Conservation (phyloP, 495 filamentous ascomycete species). For the Saxispiralis lemnorum region DNA sequence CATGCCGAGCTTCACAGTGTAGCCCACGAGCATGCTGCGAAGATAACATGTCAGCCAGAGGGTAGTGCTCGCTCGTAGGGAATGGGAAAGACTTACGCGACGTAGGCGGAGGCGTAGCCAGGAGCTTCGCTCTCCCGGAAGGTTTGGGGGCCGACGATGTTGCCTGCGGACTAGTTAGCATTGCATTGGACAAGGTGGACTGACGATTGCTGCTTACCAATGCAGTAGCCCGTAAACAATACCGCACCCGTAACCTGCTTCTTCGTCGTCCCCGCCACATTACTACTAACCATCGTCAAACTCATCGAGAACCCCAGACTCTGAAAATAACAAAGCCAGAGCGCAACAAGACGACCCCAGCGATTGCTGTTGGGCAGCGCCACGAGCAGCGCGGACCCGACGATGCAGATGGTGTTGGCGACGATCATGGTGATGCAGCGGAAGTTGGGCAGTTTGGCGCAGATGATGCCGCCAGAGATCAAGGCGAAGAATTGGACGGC, state of each 20-base stretch:
- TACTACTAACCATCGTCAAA: constrained; percentile 23
- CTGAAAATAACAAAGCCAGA: constrained; percentile 26
- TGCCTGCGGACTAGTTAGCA: neutral
- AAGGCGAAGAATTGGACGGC: constrained; percentile 23
- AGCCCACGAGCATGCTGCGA: constrained; percentile 33
- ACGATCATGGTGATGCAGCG: constrained; percentile 27
- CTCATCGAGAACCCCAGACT: constrained; percentile 29
- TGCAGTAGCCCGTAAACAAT: constrained; percentile 35
- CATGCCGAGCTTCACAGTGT: constrained; percentile 32
- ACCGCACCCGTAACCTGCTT: constrained; percentile 36
- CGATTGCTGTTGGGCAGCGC: constrained; percentile 29
- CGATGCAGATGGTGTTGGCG: constrained; percentile 27
- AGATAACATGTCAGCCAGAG: neutral
- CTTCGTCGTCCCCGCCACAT: constrained; percentile 40
- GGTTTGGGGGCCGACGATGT: constrained; percentile 14
- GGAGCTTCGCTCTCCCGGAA: constrained; percentile 36
- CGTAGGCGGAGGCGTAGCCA: constrained; percentile 36
- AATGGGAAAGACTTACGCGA: constrained; percentile 23
- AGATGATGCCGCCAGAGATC: constrained; percentile 18
- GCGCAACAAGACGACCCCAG: constrained; percentile 36
- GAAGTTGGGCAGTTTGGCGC: constrained; percentile 25
- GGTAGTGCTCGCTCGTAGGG: neutral
- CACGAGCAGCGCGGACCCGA: constrained; percentile 21
- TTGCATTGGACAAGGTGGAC: neutral
- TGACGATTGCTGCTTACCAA: constrained; percentile 25